A percentile compares a stretch with the other conserved stretches of the same genome.
These are phyloP conservation scores for Saksenaea vasiformis DNA, from an alignment of 371 early-diverging fungal species.

Conservation along the genomic window DNA sequence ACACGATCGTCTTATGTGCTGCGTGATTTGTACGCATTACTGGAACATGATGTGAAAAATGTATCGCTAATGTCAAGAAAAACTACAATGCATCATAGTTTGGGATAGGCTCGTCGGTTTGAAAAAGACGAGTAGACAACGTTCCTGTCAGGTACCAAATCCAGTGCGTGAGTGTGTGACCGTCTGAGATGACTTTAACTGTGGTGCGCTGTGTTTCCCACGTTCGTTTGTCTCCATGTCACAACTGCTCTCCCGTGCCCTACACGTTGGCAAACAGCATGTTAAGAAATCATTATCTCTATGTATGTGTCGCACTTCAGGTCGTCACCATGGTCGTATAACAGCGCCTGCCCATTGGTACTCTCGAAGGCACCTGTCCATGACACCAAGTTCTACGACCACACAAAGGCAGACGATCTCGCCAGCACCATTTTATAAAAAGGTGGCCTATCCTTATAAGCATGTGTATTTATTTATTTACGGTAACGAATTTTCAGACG, in stretches of 20 bases:
- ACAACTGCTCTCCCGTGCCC: not conserved
- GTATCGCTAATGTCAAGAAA: no score
- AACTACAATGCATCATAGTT: no score
- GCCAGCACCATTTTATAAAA: not conserved
- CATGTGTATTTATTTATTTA: not conserved
- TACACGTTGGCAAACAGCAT: not conserved
- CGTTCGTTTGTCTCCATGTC: not conserved
- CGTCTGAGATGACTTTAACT: no score
- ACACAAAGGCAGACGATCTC: not conserved
- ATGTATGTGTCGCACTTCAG: not conserved
- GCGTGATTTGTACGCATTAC: no score
- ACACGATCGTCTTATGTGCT: no score
- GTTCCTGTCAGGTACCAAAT: no score
- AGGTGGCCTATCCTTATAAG: not conserved
- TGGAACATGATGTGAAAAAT: no score
- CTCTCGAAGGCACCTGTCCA: not conserved
- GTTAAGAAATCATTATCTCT: not conserved
- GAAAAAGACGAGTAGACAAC: no score
- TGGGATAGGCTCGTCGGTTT: no score
- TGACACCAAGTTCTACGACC: not conserved
- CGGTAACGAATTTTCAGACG: conserved; percentile 24
- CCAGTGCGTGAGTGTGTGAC: no score
- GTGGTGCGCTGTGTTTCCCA: no score
- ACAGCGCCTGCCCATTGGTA: not conserved
- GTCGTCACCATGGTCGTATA: not conserved